phyloP scores from a whole-genome alignment of 805 yeast species.

The Starmerella sp. region DNA sequence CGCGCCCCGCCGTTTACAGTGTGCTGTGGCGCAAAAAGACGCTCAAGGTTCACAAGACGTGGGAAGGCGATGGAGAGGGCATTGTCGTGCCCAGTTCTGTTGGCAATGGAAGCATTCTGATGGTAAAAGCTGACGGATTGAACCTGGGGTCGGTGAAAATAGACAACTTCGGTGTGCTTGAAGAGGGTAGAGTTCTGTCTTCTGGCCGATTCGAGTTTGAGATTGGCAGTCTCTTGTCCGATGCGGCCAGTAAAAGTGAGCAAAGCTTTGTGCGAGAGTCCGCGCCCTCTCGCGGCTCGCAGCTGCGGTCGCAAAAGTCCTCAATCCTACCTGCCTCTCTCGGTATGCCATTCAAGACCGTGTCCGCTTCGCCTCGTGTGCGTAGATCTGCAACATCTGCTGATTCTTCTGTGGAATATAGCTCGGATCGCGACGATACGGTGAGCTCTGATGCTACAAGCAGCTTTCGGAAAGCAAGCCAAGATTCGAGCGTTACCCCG shows the following conservation, averaged over 20 bases:
- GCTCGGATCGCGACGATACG: too few species aligned
- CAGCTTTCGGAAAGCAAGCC: too few species aligned
- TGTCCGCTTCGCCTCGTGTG: too few species aligned
- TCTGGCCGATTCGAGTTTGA: slow-evolving; percentile 49
- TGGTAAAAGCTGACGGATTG: slow-evolving; percentile 24
- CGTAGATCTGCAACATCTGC: too few species aligned
- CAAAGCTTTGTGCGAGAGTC: too few species aligned
- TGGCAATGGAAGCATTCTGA: neutral
- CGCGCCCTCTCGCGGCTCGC: too few species aligned
- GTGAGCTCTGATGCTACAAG: too few species aligned
- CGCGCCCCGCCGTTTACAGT: slow-evolving; percentile 3
- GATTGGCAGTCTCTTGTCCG: slow-evolving; percentile 1
- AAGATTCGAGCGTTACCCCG: too few species aligned
- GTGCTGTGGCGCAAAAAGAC: slow-evolving; percentile 64
- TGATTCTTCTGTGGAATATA: too few species aligned
- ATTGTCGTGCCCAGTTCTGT: neutral
- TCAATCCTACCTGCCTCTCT: too few species aligned
- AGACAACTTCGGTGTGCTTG: slow-evolving; percentile 2
- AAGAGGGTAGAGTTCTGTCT: slow-evolving; percentile 35
- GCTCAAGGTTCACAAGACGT: slow-evolving; percentile 70
- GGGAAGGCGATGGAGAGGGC: slow-evolving; percentile 82
- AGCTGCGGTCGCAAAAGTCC: too few species aligned
- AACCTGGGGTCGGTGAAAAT: slow-evolving; percentile 25
- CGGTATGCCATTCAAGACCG: too few species aligned
- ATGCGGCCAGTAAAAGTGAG: neutral